Evolutionary conservation across 345 rosid genomes (phyloP).

Genomic region (Eutrema heterophyllum): DNA sequence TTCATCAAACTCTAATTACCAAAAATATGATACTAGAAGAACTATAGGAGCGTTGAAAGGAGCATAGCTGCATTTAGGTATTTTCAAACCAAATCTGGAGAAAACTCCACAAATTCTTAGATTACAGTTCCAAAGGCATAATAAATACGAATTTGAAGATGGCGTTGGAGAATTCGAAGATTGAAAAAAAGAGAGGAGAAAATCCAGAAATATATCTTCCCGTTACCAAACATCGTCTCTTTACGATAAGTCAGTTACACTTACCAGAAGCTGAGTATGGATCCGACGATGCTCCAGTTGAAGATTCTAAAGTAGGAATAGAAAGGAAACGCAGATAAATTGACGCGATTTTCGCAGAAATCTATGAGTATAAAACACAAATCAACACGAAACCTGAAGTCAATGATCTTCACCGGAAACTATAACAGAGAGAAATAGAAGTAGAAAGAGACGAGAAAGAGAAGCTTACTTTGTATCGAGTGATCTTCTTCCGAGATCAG

Average conservation of each 20-base stretch:
- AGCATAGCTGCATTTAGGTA: background rate
- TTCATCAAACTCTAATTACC: too few relatives aligned
- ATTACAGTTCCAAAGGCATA: background rate
- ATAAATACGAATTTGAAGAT: background rate
- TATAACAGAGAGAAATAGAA: background rate
- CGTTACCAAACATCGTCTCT: background rate
- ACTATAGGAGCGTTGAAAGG: too few relatives aligned
- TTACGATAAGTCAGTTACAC: background rate
- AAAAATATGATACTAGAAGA: too few relatives aligned
- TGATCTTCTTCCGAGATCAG: conserved; percentile 3
- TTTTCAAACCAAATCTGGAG: background rate
- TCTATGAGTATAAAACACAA: background rate
- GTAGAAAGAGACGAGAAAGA: background rate
- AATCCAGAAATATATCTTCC: background rate
- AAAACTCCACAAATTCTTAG: background rate
- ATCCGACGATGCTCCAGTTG: background rate
- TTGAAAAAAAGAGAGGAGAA: background rate
- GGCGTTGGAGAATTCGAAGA: background rate
- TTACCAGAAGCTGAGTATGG: conserved; percentile 9
- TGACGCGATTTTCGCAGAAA: conserved; percentile 11
- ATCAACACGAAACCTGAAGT: conserved; percentile 3
- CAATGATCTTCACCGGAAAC: background rate
- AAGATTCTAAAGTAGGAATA: background rate
- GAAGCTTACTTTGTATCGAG: background rate
- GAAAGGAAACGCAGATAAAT: background rate